phyloP scores from a whole-genome alignment of 495 filamentous ascomycete species.

The Podospora sp. region DNA sequence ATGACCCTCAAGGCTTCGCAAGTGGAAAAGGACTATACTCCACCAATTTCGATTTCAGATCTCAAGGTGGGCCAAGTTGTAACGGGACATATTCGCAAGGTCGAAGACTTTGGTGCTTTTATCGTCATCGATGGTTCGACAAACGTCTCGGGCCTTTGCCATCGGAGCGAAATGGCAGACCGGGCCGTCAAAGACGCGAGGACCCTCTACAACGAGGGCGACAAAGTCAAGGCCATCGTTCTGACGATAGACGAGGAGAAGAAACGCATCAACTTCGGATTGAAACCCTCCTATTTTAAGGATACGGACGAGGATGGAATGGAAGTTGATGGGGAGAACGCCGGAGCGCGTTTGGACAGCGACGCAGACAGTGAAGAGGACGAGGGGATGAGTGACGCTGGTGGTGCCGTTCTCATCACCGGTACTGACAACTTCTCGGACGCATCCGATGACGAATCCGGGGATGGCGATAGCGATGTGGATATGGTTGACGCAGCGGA shows the following conservation, averaged over 20 bases:
- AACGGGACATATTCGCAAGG: conserved; percentile 87
- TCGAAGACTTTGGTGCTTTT: conserved; percentile 93
- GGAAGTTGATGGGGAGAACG: conserved; percentile 55
- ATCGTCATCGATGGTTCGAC: conserved; percentile 81
- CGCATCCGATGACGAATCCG: conserved; percentile 52
- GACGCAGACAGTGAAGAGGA: conserved; percentile 51
- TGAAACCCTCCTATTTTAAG: conserved; percentile 91
- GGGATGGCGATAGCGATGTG: conserved; percentile 45
- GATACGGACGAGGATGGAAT: conserved; percentile 57
- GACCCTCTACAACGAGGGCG: conserved; percentile 83
- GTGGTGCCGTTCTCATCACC: conserved; percentile 55
- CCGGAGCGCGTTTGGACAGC: conserved; percentile 45
- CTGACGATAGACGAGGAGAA: conserved; percentile 73
- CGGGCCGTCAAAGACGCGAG: conserved; percentile 73
- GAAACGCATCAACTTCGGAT: conserved; percentile 78
- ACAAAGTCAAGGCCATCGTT: conserved; percentile 87
- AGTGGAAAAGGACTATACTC: conserved; percentile 76
- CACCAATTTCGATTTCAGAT: conserved; percentile 67
- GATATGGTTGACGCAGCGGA: conserved; percentile 49
- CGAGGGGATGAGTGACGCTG: conserved; percentile 55
- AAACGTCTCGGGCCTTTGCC: conserved; percentile 90
- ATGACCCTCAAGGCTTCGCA: conserved; percentile 85
- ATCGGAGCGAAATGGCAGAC: conserved; percentile 87
- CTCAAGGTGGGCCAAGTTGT: conserved; percentile 77
- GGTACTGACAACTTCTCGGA: conserved; percentile 46